Conservation (phyloP, 441 rosid species). For the Melastoma candidum region DNA sequence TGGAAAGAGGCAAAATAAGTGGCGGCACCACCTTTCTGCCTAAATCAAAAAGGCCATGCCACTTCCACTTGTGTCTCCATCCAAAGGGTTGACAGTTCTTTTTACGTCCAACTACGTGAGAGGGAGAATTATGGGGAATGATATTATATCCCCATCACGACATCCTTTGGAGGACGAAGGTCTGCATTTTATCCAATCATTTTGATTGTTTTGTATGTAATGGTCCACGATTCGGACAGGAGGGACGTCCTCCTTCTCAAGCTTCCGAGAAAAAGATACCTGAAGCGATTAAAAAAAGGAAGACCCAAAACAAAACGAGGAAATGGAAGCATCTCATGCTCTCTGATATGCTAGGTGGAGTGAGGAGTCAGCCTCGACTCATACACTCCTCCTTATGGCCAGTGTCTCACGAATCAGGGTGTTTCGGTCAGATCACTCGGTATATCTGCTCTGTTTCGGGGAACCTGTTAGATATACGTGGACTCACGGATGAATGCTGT, state of each 20-base stretch:
- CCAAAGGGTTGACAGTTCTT: too few relatives aligned
- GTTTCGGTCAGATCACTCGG: conserved; percentile 3
- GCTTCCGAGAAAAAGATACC: conserved; percentile 20
- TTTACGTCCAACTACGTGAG: too few relatives aligned
- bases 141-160: too few relatives aligned
- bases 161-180: too few relatives aligned
- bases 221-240: neutral
- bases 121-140: too few relatives aligned
- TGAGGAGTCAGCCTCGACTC: conserved; percentile 37
- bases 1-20: too few relatives aligned
- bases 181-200: too few relatives aligned
- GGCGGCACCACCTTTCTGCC: too few relatives aligned
- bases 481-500: too few relatives aligned
- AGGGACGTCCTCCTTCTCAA: conserved; percentile 3
- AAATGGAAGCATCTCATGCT: conserved; percentile 25
- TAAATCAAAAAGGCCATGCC: too few relatives aligned
- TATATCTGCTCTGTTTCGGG: conserved; percentile 9
- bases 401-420: conserved; percentile 17
- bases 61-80: too few relatives aligned
- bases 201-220: too few relatives aligned
- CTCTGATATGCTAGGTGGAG: conserved; percentile 23
- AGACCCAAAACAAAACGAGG: conserved; percentile 3
- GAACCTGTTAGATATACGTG: conserved; percentile 2
- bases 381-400: conserved; percentile 15
- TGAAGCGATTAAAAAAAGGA: conserved; percentile 10